Conservation (phyloP, 257 asterid genomes). For the Solanum corneliomulleri region DNA sequence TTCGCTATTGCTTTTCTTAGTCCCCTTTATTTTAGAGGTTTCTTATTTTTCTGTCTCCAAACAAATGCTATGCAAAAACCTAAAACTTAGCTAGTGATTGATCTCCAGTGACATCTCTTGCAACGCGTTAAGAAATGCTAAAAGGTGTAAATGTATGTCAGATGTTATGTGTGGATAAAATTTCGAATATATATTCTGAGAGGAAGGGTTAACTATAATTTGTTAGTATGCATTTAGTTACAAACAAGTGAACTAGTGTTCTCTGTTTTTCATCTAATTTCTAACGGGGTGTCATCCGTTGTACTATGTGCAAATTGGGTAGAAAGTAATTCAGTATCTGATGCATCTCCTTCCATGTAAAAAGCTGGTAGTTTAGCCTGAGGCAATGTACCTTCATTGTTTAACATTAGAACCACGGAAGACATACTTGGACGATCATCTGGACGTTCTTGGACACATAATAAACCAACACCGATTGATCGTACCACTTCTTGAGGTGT, state of each 20-base stretch:
- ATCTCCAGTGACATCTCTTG: not conserved
- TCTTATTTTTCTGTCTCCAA: not conserved
- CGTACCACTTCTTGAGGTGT: constrained; percentile 9
- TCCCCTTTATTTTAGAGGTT: not conserved
- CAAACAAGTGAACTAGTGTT: not conserved
- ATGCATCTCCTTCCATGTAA: constrained; percentile 3
- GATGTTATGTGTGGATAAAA: not conserved
- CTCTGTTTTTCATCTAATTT: not conserved
- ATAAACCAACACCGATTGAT: constrained; percentile 20
- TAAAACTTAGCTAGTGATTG: not conserved
- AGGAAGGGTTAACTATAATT: not conserved
- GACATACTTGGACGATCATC: constrained; percentile 29
- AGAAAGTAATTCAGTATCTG: not conserved
- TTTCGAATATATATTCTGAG: not conserved
- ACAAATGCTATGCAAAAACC: not conserved
- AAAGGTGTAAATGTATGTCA: not conserved
- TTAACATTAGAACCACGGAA: constrained; percentile 13
- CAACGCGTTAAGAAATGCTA: not conserved
- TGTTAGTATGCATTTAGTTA: not conserved
- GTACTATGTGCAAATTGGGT: not conserved
- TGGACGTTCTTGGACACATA: constrained; percentile 24
- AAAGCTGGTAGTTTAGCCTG: constrained; percentile 18
- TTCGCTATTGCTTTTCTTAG: not conserved
- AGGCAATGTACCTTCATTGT: constrained; percentile 18
- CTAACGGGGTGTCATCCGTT: not conserved